Percentiles rank a stretch among this genome's conserved stretches.
Evolutionary conservation across 176 grass and related monocot species (phyloP).

Genomic region (Musa troglodytarum): DNA sequence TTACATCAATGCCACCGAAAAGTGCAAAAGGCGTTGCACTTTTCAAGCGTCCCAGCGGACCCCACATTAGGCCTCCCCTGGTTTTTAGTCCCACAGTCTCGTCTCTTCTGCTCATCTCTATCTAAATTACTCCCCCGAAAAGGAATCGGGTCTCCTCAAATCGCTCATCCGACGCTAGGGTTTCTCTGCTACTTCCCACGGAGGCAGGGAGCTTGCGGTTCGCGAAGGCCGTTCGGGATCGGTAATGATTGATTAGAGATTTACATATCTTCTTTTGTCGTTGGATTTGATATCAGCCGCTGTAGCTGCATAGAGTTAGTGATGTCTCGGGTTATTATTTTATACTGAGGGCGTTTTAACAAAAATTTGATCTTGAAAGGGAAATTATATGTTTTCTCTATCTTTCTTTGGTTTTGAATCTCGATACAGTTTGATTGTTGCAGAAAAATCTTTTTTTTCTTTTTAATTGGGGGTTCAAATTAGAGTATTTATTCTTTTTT

Average conservation of each 20-base stretch:
- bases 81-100: neutral
- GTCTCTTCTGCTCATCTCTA: neutral
- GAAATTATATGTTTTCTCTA: neutral
- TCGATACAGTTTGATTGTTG: neutral
- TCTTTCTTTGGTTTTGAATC: neutral
- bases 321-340: neutral
- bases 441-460: too few relatives aligned
- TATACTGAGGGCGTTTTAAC: neutral
- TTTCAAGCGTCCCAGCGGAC: neutral
- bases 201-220: neutral
- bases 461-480: too few relatives aligned
- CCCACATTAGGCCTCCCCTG: neutral
- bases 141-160: neutral
- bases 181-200: neutral
- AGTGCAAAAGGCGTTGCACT: constrained; percentile 3
- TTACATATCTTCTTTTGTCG: neutral
- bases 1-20: neutral
- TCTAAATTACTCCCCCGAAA: neutral
- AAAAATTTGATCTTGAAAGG: neutral
- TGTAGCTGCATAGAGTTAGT: neutral
- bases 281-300: neutral
- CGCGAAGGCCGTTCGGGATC: neutral
- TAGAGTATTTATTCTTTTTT: too few relatives aligned
- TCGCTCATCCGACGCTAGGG: constrained; percentile 5
- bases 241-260: neutral